Evolutionary conservation across 768 basidiomycete genomes (phyloP).

Genomic region (Trametes maxima): DNA sequence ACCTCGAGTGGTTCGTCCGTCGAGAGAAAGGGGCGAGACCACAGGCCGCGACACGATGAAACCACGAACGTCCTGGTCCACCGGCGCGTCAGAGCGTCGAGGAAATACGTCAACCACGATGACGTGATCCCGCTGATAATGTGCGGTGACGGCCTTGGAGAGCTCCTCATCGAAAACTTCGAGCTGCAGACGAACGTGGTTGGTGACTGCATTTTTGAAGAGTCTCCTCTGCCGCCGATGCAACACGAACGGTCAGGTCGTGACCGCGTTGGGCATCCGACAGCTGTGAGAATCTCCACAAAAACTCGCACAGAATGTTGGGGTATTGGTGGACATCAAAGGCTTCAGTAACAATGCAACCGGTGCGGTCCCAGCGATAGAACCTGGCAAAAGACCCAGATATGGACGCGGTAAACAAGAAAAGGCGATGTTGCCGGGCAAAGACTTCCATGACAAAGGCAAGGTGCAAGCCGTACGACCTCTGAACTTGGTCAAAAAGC

Average conservation of each 20-base stretch:
- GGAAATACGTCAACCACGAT: not conserved
- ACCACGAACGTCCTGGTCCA: not conserved
- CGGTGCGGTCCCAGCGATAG: conserved; percentile 37
- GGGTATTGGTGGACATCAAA: conserved; percentile 30
- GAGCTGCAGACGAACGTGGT: not conserved
- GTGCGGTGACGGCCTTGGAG: not conserved
- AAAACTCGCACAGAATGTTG: conserved; percentile 31
- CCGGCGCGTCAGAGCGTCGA: not conserved
- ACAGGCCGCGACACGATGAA: conserved; percentile 3
- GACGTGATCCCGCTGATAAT: not conserved
- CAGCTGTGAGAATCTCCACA: conserved; percentile 32
- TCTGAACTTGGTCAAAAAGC: not conserved
- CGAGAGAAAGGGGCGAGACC: not conserved
- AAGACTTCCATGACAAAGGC: conserved; percentile 4
- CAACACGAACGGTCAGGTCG: conserved; percentile 5
- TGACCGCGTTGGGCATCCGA: conserved; percentile 27
- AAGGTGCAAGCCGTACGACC: not conserved
- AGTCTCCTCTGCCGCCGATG: not conserved
- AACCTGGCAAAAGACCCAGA: conserved; percentile 30
- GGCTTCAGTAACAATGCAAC: conserved; percentile 31
- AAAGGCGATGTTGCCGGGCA: conserved; percentile 32
- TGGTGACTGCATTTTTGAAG: not conserved
- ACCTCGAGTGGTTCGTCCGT: conserved; percentile 2
- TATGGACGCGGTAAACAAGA: conserved; percentile 34
- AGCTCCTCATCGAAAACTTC: not conserved